These are phyloP conservation scores for Pseudomassariella vexata DNA, from an alignment of 2,329 filamentous ascomycete species.

Conservation along the genomic window DNA sequence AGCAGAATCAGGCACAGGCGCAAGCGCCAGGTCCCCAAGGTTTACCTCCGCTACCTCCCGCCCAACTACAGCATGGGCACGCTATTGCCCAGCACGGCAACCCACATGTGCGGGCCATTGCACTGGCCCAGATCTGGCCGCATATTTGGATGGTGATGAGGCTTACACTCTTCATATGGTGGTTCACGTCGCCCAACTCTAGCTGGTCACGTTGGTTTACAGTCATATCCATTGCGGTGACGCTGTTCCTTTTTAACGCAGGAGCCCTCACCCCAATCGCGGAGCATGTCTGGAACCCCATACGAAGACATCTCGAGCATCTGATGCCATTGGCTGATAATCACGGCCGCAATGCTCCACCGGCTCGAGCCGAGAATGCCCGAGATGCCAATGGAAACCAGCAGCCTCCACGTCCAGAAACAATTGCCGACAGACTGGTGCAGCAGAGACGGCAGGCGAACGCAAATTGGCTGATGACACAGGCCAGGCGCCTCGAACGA, in stretches of 20 bases:
- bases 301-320: slow-evolving; percentile 54
- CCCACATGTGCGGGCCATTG: slow-evolving; percentile 26
- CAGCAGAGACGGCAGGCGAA: slow-evolving; percentile 38
- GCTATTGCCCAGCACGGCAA: slow-evolving; percentile 21
- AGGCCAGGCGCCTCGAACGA: slow-evolving; percentile 50
- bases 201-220: slow-evolving; percentile 56
- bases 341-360: slow-evolving; percentile 20
- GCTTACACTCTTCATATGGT: slow-evolving; percentile 56
- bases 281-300: slow-evolving; percentile 49
- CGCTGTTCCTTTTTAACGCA: slow-evolving; percentile 54
- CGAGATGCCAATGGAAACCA: slow-evolving; percentile 19
- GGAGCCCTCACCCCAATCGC: slow-evolving; percentile 51
- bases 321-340: slow-evolving; percentile 48
- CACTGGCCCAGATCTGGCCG: slow-evolving; percentile 44
- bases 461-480: slow-evolving; percentile 42
- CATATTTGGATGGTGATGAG: slow-evolving; percentile 57
- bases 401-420: slow-evolving; percentile 34
- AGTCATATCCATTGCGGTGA: slow-evolving; percentile 46
- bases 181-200: slow-evolving; percentile 53
- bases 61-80: slow-evolving; percentile 21
- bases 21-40: slow-evolving; percentile 21
- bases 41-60: slow-evolving; percentile 18
- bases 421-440: slow-evolving; percentile 49
- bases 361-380: slow-evolving; percentile 19
- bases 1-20: slow-evolving; percentile 19